These are phyloP conservation scores for Casuarina equisetifolia DNA, from an alignment of 306 rosid species.

Conservation along the genomic window DNA sequence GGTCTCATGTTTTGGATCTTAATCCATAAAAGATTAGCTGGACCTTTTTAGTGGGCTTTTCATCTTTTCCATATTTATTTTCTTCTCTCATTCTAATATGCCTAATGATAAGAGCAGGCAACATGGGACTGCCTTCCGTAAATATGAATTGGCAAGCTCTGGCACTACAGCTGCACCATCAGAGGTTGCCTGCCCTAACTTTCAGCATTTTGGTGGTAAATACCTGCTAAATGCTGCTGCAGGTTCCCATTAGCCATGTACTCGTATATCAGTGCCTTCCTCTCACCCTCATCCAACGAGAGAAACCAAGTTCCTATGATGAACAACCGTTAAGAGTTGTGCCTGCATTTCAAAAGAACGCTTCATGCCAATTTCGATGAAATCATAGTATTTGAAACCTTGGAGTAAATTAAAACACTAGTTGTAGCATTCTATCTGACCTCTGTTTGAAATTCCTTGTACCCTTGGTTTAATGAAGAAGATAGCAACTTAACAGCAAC, in stretches of 20 bases:
- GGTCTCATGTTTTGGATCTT: no score
- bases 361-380: background rate
- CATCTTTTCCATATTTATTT: no score
- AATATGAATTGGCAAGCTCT: no score
- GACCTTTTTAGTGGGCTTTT: no score
- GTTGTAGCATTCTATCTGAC: background rate
- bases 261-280: constrained; percentile 34
- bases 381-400: background rate
- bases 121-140: no score
- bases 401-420: background rate
- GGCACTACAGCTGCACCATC: no score
- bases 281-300: constrained; percentile 35
- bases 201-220: background rate
- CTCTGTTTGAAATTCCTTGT: constrained; percentile 39
- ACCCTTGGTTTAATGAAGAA: constrained; percentile 37
- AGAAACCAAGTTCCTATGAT: constrained; percentile 32
- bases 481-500: constrained; percentile 55
- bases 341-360: constrained; percentile 13
- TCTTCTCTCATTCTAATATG: no score
- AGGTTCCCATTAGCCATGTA: constrained; percentile 30
- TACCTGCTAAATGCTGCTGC: constrained; percentile 17
- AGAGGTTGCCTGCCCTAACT: no score
- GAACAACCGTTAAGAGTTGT: constrained; percentile 26
- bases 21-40: no score
- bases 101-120: no score